phyloP scores from a whole-genome alignment of 257 asterid genomes.

The Knoxia roxburghii region DNA sequence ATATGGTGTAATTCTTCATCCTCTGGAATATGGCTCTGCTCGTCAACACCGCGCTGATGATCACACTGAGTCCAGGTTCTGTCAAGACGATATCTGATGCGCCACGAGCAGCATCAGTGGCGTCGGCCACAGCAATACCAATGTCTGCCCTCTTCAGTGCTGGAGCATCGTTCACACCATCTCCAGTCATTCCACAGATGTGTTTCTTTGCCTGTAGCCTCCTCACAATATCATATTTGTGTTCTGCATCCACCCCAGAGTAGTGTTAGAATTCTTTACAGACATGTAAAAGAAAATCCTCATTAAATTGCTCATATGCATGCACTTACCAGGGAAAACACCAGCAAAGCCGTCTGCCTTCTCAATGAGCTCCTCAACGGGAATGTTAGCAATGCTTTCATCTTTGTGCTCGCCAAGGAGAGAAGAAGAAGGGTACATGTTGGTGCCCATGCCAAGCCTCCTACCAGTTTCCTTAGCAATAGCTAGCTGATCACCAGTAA shows the following conservation, averaged over 20 bases:
- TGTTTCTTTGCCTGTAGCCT: slow-evolving; percentile 47
- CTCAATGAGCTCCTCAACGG: slow-evolving; percentile 44
- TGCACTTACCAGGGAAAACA: slow-evolving; percentile 37
- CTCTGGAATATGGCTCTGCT: slow-evolving; percentile 50
- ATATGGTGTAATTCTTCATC: slow-evolving; percentile 50
- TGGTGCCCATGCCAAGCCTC: slow-evolving; percentile 49
- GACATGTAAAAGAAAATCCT: background rate
- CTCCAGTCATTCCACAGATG: slow-evolving; percentile 51
- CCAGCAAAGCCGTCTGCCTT: slow-evolving; percentile 54
- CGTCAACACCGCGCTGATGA: slow-evolving; percentile 41
- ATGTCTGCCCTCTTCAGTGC: slow-evolving; percentile 45
- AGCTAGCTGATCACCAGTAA: slow-evolving; percentile 46
- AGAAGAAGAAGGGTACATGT: slow-evolving; percentile 50
- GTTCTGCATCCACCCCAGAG: slow-evolving; percentile 22
- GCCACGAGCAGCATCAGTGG: slow-evolving; percentile 47
- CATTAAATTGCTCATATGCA: background rate
- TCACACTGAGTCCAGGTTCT: slow-evolving; percentile 42
- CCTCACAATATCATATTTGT: slow-evolving; percentile 44
- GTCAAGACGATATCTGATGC: slow-evolving; percentile 48
- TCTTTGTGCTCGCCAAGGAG: slow-evolving; percentile 43
- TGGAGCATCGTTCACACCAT: slow-evolving; percentile 51
- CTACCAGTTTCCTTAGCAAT: slow-evolving; percentile 49
- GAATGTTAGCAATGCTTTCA: slow-evolving; percentile 32
- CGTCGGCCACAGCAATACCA: slow-evolving; percentile 54
- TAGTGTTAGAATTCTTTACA: background rate